Evolutionary conservation across 257 asterid species (phyloP), one percentile per base, ranked within the genome.

Genomic region (Primulina eburnea): DNA sequence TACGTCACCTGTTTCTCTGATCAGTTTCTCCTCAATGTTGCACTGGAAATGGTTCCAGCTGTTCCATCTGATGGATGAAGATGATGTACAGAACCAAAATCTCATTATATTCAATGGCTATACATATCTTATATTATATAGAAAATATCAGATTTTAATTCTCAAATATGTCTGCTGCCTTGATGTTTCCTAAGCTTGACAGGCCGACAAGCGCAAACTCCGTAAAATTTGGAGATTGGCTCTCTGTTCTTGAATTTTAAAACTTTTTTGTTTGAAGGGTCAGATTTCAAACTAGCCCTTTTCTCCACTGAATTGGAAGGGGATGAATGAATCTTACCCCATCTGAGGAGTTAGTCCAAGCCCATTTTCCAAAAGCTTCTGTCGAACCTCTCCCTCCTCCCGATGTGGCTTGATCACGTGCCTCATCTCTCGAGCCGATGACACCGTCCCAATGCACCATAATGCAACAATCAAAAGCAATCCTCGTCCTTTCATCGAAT

Each of bases 41-140:
- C 99, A 93, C 4, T 52, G 76, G 65, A 93, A 93, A 72, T 90
- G 99, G 70, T 93, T 93, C 99, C 99, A 93, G 81, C 99, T 93
- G 77, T 83, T 93, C 99, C 99, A 93, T 80, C 99, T 93, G 26
- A 24, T 24, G 0, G 88, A 37, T 75, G 29, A 60, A 14, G 33
- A 60, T 9, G 53, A 43, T 24, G 26, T 24, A 24, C 26, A 28
- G 30, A 28, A 28, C 30, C 30, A 28, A 28, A 28, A 28, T 28
- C 30, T 28, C 30, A 28, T 28, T 3, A 28, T 2, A 28, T 28
- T 28, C 4, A 28, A 28, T 32, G 34, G 6, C 34, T 32, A 32
- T 0, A 32, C 38, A 34, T 6, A 7, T 1, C 38, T 34, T 34
- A 34, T 34, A 6, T 6, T 7, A 7, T 34, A 7, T 2, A 38